Evolutionary conservation across 2,329 filamentous ascomycete genomes (phyloP).

Genomic region (Calcarisporium arbuscula): DNA sequence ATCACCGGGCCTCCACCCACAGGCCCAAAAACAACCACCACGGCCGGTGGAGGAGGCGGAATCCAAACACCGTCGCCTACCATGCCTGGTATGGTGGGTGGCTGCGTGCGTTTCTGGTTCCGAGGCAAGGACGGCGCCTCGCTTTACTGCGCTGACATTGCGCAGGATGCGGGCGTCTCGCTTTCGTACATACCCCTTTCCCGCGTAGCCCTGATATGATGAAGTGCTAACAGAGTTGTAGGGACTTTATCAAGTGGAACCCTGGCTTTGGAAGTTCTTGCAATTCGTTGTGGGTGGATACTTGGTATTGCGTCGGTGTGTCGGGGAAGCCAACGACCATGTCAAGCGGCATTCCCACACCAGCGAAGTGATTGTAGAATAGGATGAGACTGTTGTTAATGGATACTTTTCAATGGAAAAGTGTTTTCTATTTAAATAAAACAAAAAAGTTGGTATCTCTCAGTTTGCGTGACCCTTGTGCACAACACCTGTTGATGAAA

Average conservation of each 20-base stretch:
- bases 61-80: no score
- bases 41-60: background rate
- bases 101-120: background rate
- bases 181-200: background rate
- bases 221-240: background rate
- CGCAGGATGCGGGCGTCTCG: background rate
- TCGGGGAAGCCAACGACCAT: slow-evolving; percentile 1
- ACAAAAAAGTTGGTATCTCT: no score
- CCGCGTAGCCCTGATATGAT: background rate
- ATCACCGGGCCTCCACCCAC: background rate
- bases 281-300: background rate
- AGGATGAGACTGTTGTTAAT: no score
- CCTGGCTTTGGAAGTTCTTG: background rate
- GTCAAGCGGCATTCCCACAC: background rate
- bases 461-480: no score
- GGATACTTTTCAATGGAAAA: no score
- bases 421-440: no score
- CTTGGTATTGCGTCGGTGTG: slow-evolving; percentile 1
- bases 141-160: background rate
- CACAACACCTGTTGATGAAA: no score
- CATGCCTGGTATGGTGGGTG: background rate
- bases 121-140: background rate
- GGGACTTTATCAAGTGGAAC: slow-evolving; percentile 3
- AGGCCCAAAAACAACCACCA: background rate
- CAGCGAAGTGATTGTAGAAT: no score